Evolutionary conservation across 768 basidiomycete species (phyloP).

Genomic region (Pholiota microspora): DNA sequence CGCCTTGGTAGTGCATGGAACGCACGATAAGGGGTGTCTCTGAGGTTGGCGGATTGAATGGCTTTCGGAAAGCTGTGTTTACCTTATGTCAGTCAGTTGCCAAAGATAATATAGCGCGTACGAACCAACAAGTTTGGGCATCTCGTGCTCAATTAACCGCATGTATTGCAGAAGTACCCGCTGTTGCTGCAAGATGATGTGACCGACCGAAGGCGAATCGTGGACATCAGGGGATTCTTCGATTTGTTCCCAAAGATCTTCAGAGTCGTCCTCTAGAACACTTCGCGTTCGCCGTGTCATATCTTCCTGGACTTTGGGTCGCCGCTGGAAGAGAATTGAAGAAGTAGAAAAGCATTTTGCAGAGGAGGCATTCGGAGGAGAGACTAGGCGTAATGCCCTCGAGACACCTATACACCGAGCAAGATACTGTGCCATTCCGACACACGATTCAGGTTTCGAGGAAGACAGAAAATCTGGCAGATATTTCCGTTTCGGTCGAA

Average conservation of each 20-base stretch:
- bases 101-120: background rate
- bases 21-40: conserved; percentile 66
- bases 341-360: conserved; percentile 18
- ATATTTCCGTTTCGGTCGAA: background rate
- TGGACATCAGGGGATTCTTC: conserved; percentile 46
- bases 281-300: conserved; percentile 32
- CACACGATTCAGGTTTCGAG: background rate
- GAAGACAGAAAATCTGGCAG: background rate
- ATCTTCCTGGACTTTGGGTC: conserved; percentile 12
- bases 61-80: conserved; percentile 71
- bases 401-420: conserved; percentile 15
- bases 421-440: conserved; percentile 15
- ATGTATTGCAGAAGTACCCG: conserved; percentile 74
- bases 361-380: background rate
- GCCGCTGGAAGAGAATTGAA: conserved; percentile 13
- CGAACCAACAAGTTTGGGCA: conserved; percentile 81
- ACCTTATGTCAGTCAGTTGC: conserved; percentile 3
- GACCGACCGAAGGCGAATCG: conserved; percentile 70
- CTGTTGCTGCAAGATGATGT: conserved; percentile 72
- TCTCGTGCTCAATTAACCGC: conserved; percentile 85
- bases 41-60: conserved; percentile 66
- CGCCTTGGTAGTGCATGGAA: conserved; percentile 74
- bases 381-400: conserved; percentile 8
- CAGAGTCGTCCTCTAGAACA: conserved; percentile 38
- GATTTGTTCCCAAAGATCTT: conserved; percentile 42